phyloP scores from a whole-genome alignment of 139 green algal species.

The Tetradesmus obliquus region DNA sequence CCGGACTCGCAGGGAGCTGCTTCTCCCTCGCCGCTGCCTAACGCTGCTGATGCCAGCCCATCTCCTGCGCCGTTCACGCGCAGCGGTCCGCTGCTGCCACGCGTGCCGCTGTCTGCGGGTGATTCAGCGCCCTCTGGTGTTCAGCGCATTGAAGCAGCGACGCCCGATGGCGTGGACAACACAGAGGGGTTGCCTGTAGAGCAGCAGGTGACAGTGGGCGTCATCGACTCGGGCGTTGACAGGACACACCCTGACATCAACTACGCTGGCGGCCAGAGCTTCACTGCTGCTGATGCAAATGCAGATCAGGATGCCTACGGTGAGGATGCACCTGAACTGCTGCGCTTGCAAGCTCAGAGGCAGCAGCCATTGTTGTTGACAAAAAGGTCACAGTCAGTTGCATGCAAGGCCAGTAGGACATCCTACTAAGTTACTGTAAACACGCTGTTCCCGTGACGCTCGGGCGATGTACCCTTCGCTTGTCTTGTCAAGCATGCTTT shows the following conservation, averaged over 20 bases:
- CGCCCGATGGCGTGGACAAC: not conserved
- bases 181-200: not conserved
- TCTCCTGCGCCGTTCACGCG: not conserved
- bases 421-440: too few species aligned
- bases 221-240: not conserved
- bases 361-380: too few species aligned
- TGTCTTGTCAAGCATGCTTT: too few species aligned
- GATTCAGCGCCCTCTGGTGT: not conserved
- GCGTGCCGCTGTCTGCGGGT: not conserved
- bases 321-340: not conserved
- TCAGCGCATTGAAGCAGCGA: not conserved
- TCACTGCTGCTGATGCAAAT: not conserved
- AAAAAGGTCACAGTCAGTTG: too few species aligned
- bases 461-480: too few species aligned
- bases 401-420: too few species aligned
- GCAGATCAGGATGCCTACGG: not conserved
- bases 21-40: not conserved
- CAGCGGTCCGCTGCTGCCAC: not conserved
- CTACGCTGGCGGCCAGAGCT: conserved; percentile 4
- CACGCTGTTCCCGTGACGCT: too few species aligned
- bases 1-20: not conserved
- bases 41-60: not conserved
- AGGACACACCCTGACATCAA: conserved; percentile 11
- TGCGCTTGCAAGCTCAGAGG: too few species aligned
- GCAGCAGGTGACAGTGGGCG: not conserved